phyloP scores from a whole-genome alignment of 768 basidiomycete species.

The Psilocybe tampanensis region DNA sequence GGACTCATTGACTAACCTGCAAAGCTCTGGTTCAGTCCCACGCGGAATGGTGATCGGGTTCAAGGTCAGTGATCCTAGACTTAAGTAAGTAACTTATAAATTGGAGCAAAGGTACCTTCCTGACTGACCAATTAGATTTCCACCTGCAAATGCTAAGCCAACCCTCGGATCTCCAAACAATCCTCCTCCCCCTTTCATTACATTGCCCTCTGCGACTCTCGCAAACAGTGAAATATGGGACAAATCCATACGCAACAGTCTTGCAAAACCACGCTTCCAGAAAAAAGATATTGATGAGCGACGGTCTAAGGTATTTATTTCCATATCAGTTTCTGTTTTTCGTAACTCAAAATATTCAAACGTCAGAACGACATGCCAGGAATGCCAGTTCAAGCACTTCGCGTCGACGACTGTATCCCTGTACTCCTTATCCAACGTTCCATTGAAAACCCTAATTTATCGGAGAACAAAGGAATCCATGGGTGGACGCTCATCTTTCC shows the following conservation, averaged over 20 bases:
- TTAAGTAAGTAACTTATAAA: slow-evolving; percentile 59
- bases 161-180: slow-evolving; percentile 27
- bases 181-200: slow-evolving; percentile 30
- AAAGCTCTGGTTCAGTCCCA: slow-evolving; percentile 67
- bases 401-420: slow-evolving; percentile 84
- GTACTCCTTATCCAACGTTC: slow-evolving; percentile 83
- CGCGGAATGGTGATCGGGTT: slow-evolving; percentile 79
- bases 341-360: background rate
- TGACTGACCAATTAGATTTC: slow-evolving; percentile 57
- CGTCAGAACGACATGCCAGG: slow-evolving; percentile 78
- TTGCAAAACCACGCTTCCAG: slow-evolving; percentile 68
- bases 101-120: background rate
- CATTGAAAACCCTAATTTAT: slow-evolving; percentile 39
- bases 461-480: slow-evolving; percentile 53
- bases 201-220: slow-evolving; percentile 57
- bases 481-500: slow-evolving; percentile 92
- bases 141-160: slow-evolving; percentile 73
- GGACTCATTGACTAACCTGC: slow-evolving; percentile 59
- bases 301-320: slow-evolving; percentile 59
- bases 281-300: slow-evolving; percentile 89
- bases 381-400: slow-evolving; percentile 60
- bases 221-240: slow-evolving; percentile 81
- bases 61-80: slow-evolving; percentile 81
- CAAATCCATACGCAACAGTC: slow-evolving; percentile 45
- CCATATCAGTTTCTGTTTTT: background rate